These are phyloP conservation scores for Globisporangium splendens DNA, from an alignment of 352 stramenopile species.

Conservation along the genomic window DNA sequence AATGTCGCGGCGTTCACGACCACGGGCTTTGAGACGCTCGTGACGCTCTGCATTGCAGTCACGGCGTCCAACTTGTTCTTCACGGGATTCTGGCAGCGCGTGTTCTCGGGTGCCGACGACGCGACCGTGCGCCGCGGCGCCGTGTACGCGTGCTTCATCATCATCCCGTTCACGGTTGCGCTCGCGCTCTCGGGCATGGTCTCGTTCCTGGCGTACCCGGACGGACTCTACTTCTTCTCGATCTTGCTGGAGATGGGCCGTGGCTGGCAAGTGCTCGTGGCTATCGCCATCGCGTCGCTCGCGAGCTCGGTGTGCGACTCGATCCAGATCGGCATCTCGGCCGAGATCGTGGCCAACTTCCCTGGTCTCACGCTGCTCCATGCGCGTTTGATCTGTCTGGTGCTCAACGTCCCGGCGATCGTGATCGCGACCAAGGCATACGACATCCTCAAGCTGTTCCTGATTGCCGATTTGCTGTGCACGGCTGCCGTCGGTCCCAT, in stretches of 20 bases:
- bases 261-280: constrained; percentile 65
- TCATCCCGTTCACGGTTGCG: constrained; percentile 66
- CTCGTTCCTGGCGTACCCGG: constrained; percentile 56
- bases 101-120: constrained; percentile 61
- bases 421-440: constrained; percentile 62
- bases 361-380: constrained; percentile 47
- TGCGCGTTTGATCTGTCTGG: constrained; percentile 52
- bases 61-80: constrained; percentile 71
- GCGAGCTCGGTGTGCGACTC: constrained; percentile 61
- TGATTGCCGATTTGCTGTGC: constrained; percentile 75
- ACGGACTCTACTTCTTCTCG: constrained; percentile 62
- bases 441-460: constrained; percentile 67
- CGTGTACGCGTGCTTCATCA: constrained; percentile 39
- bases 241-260: constrained; percentile 68
- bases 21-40: constrained; percentile 61
- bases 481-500: constrained; percentile 70
- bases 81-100: constrained; percentile 78
- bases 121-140: constrained; percentile 44
- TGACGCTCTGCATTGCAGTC: constrained; percentile 69
- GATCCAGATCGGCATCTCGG: constrained; percentile 72
- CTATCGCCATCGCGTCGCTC: constrained; percentile 66
- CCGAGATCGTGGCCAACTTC: constrained; percentile 73
- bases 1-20: constrained; percentile 64
- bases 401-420: constrained; percentile 71
- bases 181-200: constrained; percentile 72